These are phyloP conservation scores for Pyrenochaeta sp. DNA, from an alignment of 2,329 filamentous ascomycete species.

Conservation along the genomic window DNA sequence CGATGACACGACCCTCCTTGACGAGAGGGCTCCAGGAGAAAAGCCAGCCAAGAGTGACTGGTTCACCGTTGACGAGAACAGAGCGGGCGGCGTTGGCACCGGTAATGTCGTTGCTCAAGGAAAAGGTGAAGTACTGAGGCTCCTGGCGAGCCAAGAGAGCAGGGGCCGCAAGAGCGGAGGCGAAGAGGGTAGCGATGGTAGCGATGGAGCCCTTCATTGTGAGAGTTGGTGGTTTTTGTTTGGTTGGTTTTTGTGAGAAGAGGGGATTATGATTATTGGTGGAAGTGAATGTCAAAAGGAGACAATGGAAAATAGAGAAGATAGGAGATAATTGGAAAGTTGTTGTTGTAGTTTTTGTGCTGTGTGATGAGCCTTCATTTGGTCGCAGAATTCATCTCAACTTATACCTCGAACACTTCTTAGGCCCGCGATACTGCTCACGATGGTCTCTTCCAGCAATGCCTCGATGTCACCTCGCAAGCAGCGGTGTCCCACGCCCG, in stretches of 20 bases:
- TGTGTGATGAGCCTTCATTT: constrained; percentile 13
- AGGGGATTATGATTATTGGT: not conserved
- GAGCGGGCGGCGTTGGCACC: constrained; percentile 17
- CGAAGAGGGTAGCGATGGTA: constrained; percentile 16
- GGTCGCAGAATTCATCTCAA: not conserved
- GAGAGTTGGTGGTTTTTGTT: constrained; percentile 6
- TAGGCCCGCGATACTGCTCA: not conserved
- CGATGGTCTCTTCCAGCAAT: not conserved
- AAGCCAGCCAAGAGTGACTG: constrained; percentile 13
- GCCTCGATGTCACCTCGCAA: not conserved
- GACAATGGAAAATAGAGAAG: constrained; percentile 6
- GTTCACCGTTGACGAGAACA: constrained; percentile 10
- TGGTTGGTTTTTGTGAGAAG: constrained; percentile 1
- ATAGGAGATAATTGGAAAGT: constrained; percentile 9
- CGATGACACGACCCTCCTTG: constrained; percentile 17
- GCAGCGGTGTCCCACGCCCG: not conserved
- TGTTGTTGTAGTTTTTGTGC: constrained; percentile 14
- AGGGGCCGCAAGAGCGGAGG: constrained; percentile 23
- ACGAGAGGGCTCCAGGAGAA: constrained; percentile 20
- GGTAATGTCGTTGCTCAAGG: constrained; percentile 25
- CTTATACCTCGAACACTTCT: constrained; percentile 6
- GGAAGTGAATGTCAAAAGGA: constrained; percentile 11
- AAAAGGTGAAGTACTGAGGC: constrained; percentile 14
- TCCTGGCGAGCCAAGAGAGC: constrained; percentile 12
- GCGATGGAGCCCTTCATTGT: constrained; percentile 30